phyloP scores from a whole-genome alignment of 1,284 basidiomycete species.

The Agroathelia rolfsii region DNA sequence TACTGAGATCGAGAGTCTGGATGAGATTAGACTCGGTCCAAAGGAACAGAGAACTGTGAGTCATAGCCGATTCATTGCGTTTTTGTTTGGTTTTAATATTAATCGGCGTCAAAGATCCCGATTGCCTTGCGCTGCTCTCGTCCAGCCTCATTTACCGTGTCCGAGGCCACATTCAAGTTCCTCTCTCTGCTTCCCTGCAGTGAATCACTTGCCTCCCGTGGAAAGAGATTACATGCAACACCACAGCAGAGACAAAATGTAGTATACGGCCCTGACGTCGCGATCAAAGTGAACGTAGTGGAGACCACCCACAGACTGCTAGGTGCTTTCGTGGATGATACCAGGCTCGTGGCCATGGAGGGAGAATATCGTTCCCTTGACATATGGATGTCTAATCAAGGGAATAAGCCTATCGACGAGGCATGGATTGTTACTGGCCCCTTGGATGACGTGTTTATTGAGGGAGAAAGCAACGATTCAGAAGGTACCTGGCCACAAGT shows the following conservation, averaged over 20 bases:
- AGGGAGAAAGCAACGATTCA: constrained; percentile 8
- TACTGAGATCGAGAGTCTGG: constrained; percentile 47
- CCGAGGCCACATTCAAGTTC: constrained; percentile 53
- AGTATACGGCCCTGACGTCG: constrained; percentile 55
- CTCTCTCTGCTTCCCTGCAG: constrained; percentile 50
- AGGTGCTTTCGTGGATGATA: constrained; percentile 45
- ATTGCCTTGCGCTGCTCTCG: constrained; percentile 44
- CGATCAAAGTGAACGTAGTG: constrained; percentile 47
- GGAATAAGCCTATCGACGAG: constrained; percentile 45
- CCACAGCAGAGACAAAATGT: constrained; percentile 52
- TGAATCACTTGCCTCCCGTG: constrained; percentile 55
- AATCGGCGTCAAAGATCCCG: constrained; percentile 37
- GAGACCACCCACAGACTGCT: constrained; percentile 49
- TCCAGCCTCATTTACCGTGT: constrained; percentile 43
- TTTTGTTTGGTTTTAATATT: constrained; percentile 5
- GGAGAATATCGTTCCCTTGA: constrained; percentile 49
- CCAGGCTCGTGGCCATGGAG: constrained; percentile 39
- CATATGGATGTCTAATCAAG: constrained; percentile 54
- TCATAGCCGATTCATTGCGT: constrained; percentile 7
- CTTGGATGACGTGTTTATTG: constrained; percentile 59
- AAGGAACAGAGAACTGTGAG: constrained; percentile 51
- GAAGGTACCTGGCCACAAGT: constrained; percentile 9
- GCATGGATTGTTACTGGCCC: constrained; percentile 55
- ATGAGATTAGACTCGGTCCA: constrained; percentile 47
- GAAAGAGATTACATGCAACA: constrained; percentile 61